Evolutionary conservation across 75 land plant genomes (phyloP), one percentile per base, ranked within the genome.

Genomic region (Larix kaempferi): DNA sequence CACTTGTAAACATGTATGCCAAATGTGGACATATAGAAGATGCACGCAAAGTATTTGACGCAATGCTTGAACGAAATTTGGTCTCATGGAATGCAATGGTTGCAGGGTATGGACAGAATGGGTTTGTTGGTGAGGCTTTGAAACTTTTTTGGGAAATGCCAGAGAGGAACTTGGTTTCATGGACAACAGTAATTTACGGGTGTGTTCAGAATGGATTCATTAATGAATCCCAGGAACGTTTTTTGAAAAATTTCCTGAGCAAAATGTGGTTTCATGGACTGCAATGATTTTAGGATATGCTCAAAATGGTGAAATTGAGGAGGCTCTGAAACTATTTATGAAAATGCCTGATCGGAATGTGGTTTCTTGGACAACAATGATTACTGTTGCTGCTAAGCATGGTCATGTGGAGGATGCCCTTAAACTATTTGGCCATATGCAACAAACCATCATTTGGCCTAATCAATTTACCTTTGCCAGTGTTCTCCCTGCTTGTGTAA

Each of bases 1-100:
- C 81, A 27, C 83, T 91, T 22, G 84, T 91, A 61, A 88, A 82
- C 82, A 88, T 88, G 93, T 91, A 91, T 59, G 52, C 85, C 14
- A 91, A 81, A 64, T 91, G 84, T 54, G 65, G 65, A 22, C 73
- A 69, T 37, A 63, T 88, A 77, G 58, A 77, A 44, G 85, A 78
- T 0, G 91, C 91, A 12, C 26, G 56, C 33, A 39, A 49, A 27
- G 84, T 86, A 19, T 91, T 91, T 77, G 56, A 15, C 55, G 56
- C 39, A 54, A 60, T 88, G 22, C 25, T 6, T 37, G 35, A 71
- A 41, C 93, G 82, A 69, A 88, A 91, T 85, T 74, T 91, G 72
- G 89, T 91, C 78, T 63, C 85, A 33, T 88, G 86, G 86, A 83
- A 87, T 56, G 54, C 93, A 57, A 67, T 91, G 67, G 82, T 91